phyloP scores from a whole-genome alignment of 139 green algal species.

The Micromonas commoda region DNA sequence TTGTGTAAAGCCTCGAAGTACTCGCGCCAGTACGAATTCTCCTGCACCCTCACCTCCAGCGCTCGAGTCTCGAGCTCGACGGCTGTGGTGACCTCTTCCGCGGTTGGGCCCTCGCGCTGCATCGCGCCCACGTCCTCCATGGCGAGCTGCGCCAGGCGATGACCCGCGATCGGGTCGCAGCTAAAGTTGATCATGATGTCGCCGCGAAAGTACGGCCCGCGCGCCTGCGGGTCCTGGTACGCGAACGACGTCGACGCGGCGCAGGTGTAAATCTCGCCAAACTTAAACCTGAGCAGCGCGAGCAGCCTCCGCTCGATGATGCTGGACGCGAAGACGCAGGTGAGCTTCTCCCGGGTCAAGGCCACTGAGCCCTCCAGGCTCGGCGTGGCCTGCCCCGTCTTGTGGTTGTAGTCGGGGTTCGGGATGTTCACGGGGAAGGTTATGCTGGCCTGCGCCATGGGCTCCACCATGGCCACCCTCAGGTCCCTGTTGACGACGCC shows the following conservation, averaged over 20 bases:
- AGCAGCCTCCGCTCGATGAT: conserved; percentile 71
- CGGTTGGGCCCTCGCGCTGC: conserved; percentile 47
- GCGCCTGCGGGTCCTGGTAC: conserved; percentile 10
- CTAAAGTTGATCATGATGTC: conserved; percentile 72
- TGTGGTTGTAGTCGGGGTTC: conserved; percentile 32
- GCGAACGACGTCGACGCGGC: conserved; percentile 6
- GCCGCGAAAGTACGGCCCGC: conserved; percentile 42
- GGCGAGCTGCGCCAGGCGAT: conserved; percentile 31
- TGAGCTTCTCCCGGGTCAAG: conserved; percentile 35
- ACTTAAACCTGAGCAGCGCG: conserved; percentile 67
- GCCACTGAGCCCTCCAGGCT: conserved; percentile 32
- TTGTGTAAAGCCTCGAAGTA: conserved; percentile 42
- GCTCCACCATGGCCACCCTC: conserved; percentile 59
- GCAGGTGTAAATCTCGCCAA: conserved; percentile 62
- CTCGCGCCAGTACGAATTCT: conserved; percentile 68
- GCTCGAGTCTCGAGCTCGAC: conserved; percentile 55
- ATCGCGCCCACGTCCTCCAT: conserved; percentile 38
- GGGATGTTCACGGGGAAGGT: conserved; percentile 59
- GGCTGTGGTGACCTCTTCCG: conserved; percentile 59
- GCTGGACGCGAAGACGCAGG: conserved; percentile 24
- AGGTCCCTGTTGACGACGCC: conserved; percentile 58
- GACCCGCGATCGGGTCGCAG: conserved; percentile 61
- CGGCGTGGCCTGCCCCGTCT: conserved; percentile 14
- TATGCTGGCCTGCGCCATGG: conserved; percentile 57
- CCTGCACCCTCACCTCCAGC: conserved; percentile 55